Evolutionary conservation across 2,329 filamentous ascomycete species (phyloP).

Genomic region (Paecilomyces sp.): DNA sequence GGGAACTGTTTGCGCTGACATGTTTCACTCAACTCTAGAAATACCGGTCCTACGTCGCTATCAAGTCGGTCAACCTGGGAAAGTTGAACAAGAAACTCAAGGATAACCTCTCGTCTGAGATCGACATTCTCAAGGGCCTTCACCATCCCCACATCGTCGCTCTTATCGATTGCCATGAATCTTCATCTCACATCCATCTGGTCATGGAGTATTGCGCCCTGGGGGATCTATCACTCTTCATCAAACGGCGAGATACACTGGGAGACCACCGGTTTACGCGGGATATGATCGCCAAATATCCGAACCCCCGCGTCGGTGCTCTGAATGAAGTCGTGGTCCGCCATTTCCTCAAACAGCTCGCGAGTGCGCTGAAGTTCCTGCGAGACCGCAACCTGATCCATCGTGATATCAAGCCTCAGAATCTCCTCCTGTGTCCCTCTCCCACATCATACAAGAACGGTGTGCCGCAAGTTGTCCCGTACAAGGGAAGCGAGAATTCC

Average conservation of each 20-base stretch:
- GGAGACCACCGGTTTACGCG: slow-evolving; percentile 71
- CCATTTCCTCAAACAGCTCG: slow-evolving; percentile 91
- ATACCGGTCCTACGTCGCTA: slow-evolving; percentile 75
- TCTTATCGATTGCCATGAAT: slow-evolving; percentile 89
- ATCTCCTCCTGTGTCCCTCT: slow-evolving; percentile 81
- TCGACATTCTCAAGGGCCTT: slow-evolving; percentile 86
- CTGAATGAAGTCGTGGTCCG: slow-evolving; percentile 93
- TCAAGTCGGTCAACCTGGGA: slow-evolving; percentile 89
- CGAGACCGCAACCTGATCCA: slow-evolving; percentile 82
- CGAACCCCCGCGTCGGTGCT: slow-evolving; percentile 73
- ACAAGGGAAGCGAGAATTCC: slow-evolving; percentile 74
- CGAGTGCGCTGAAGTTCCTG: slow-evolving; percentile 85
- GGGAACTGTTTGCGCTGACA: background rate
- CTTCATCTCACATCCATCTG: slow-evolving; percentile 80
- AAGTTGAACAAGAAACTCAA: slow-evolving; percentile 94
- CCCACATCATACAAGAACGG: slow-evolving; percentile 60
- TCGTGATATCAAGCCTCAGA: slow-evolving; percentile 95
- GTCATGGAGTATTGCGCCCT: slow-evolving; percentile 99
- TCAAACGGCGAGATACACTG: slow-evolving; percentile 84
- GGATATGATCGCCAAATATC: slow-evolving; percentile 91
- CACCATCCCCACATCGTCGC: slow-evolving; percentile 96
- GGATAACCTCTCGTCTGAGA: slow-evolving; percentile 92
- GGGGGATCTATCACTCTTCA: slow-evolving; percentile 89
- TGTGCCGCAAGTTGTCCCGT: slow-evolving; percentile 56
- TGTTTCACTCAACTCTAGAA: slow-evolving; percentile 45